Percentiles rank a stretch among this genome's conserved stretches.
phyloP scores from a whole-genome alignment of 257 asterid genomes.

The Ocimum tenuiflorum region DNA sequence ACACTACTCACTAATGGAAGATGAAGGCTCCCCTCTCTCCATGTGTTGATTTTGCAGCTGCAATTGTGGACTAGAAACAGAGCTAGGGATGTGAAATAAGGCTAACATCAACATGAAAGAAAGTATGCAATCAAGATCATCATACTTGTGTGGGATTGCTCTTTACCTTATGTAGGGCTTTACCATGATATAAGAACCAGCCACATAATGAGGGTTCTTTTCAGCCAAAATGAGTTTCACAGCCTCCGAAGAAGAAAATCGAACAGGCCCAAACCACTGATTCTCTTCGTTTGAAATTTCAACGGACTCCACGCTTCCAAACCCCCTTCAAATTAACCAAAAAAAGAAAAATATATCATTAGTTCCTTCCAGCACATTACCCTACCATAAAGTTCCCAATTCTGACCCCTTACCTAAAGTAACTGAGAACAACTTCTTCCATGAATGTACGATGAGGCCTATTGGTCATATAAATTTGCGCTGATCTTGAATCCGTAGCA shows the following conservation, averaged over 20 bases:
- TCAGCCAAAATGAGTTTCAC: constrained; percentile 75
- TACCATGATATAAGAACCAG: constrained; percentile 87
- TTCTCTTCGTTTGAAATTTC: constrained; percentile 85
- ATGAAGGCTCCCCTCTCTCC: constrained; percentile 50
- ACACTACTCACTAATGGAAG: constrained; percentile 43
- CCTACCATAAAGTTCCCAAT: background rate
- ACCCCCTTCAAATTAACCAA: constrained; percentile 44
- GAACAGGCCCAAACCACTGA: constrained; percentile 93
- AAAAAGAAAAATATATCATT: background rate
- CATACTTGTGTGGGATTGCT: constrained; percentile 60
- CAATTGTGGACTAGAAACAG: constrained; percentile 44
- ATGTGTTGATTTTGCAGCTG: constrained; percentile 36
- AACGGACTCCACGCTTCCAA: constrained; percentile 88
- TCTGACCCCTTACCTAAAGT: constrained; percentile 48
- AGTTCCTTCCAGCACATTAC: constrained; percentile 4
- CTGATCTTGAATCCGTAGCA: constrained; percentile 39
- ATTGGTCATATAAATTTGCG: constrained; percentile 90
- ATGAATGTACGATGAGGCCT: constrained; percentile 78
- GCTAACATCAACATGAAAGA: background rate
- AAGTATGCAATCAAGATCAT: background rate
- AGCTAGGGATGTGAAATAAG: too few relatives aligned
- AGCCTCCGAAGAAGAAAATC: constrained; percentile 66
- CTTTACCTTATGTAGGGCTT: constrained; percentile 92
- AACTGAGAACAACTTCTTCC: constrained; percentile 77
- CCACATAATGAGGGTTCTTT: constrained; percentile 83